Evolutionary conservation across 1,284 basidiomycete genomes (phyloP), one percentile per base, ranked within the genome.

Genomic region (Marasmius oreades): DNA sequence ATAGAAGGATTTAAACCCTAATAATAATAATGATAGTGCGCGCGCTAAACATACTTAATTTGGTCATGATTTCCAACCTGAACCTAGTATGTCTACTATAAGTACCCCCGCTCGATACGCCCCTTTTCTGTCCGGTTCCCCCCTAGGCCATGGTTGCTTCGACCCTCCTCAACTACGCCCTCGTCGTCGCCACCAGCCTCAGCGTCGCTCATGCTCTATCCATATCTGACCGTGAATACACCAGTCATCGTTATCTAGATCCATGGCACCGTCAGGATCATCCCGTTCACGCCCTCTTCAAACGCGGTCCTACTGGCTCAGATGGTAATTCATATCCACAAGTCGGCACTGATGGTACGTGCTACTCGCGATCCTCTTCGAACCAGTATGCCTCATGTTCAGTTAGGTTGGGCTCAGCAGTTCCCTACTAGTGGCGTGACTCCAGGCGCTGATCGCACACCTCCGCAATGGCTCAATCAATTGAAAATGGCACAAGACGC

Each of bases 401-500:
- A 37, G 20, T 20, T 44, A 90, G 88, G 74, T 46, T 90, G 88
- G 88, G 64, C 74, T 11, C 73, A 75, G 8, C 74, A 73, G 2
- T 90, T 78, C 67, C 85, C 85, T 18, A 31, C 54, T 7, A 62
- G 61, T 8, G 47, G 47, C 16, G 31, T 31, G 31, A 65, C 70
- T n/a, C 78, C 79, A 18, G 75, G 81, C 64, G 63, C 75, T 1
- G 65, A 66, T 22, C 59, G 68, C 14, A 75, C 87, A 58, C 87
- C 90, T 10, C 65, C 75, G 55, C 73, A 70, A 44, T 94, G 92
- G 92, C 68, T 80, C 33, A 76, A 82, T 66, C 88, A 89, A 7
- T 76, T 91, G 63, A 75, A 80, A 57, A 74, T 73, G 5, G 90
- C 88, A 36, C 76, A 86, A 37, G 63, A 75, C n/a, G 80, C 83